phyloP scores from a whole-genome alignment of 345 rosid species.

The Fremontodendron californicum region DNA sequence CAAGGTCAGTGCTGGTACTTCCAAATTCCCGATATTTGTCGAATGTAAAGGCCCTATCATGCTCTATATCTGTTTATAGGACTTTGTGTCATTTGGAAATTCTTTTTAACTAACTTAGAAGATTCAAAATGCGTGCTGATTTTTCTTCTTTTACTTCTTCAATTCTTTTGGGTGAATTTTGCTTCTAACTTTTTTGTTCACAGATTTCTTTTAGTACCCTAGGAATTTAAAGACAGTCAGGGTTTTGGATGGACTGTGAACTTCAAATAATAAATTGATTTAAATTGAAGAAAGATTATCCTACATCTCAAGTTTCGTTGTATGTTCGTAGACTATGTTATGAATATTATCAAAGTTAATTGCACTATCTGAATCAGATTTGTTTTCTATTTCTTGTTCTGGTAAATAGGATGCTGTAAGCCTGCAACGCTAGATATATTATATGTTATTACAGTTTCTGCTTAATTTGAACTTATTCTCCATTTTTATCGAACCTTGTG shows the following conservation, averaged over 20 bases:
- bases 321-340: background rate
- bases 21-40: conserved; percentile 15
- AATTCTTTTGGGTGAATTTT: background rate
- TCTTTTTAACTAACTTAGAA: conserved; percentile 23
- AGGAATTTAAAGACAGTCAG: background rate
- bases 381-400: background rate
- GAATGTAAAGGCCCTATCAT: conserved; percentile 17
- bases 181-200: background rate
- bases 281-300: background rate
- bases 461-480: too few species aligned
- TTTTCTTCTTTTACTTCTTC: background rate
- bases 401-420: background rate
- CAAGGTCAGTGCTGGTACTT: conserved; percentile 27
- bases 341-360: background rate
- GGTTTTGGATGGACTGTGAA: conserved; percentile 15
- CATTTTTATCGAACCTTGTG: too few species aligned
- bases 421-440: too few species aligned
- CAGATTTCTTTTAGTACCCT: background rate
- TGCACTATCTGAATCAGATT: background rate
- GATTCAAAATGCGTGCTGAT: background rate
- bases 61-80: background rate
- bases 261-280: background rate
- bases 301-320: background rate
- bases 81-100: conserved; percentile 17
- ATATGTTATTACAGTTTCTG: background rate